A percentile compares a stretch with the other conserved stretches of the same genome.
Conservation (phyloP, 257 asterid genomes). For the Rhazya stricta region DNA sequence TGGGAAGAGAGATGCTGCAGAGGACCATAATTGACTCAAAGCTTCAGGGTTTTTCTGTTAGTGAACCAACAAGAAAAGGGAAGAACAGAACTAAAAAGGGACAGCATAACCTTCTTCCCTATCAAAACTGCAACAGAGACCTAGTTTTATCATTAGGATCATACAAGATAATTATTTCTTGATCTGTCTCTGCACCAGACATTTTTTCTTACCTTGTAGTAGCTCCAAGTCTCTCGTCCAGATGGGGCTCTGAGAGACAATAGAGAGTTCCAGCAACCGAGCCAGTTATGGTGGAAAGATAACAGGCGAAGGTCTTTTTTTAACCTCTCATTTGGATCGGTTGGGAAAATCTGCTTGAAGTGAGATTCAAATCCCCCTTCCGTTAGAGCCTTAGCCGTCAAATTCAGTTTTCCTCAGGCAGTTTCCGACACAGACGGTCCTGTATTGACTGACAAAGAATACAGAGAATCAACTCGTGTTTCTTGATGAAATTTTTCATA, state of each 20-base stretch:
- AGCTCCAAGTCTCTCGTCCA: conserved; percentile 85
- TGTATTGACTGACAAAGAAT: conserved; percentile 42
- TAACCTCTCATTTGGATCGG: conserved; percentile 55
- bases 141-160: no score
- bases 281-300: conserved; percentile 71
- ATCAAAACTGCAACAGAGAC: no score
- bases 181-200: no score
- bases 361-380: conserved; percentile 75
- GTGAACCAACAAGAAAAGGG: no score
- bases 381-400: conserved; percentile 69
- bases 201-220: conserved; percentile 56
- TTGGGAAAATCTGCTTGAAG: conserved; percentile 54
- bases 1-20: no score
- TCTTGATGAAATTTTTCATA: neutral
- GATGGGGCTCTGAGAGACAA: conserved; percentile 64
- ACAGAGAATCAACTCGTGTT: neutral
- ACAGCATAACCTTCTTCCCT: no score
- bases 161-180: no score
- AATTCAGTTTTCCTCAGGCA: conserved; percentile 80
- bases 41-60: no score
- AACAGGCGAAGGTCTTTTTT: conserved; percentile 83
- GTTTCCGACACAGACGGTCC: conserved; percentile 70
- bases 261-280: conserved; percentile 90
- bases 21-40: no score
- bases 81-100: no score